Conservation (phyloP, 768 basidiomycete species). For the Russula brevipes region DNA sequence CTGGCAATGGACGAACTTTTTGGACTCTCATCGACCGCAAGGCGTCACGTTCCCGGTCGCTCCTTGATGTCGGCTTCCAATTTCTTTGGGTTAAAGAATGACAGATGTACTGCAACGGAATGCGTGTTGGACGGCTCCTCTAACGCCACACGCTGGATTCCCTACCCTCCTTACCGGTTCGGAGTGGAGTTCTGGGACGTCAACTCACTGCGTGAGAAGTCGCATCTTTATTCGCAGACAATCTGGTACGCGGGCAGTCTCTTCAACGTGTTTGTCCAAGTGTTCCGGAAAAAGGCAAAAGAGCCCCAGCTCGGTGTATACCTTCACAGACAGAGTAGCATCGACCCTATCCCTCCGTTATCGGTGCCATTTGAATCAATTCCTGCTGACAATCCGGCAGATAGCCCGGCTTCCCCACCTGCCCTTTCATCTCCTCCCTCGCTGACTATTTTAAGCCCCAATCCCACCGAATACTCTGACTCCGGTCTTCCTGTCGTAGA, state of each 20-base stretch:
- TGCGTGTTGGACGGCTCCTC: slow-evolving; percentile 41
- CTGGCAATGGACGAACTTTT: slow-evolving; percentile 71
- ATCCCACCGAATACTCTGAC: slow-evolving; percentile 20
- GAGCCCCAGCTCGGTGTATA: slow-evolving; percentile 79
- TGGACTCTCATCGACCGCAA: slow-evolving; percentile 31
- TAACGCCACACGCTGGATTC: slow-evolving; percentile 54
- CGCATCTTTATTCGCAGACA: slow-evolving; percentile 75
- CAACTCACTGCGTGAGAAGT: slow-evolving; percentile 76
- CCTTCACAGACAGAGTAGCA: slow-evolving; percentile 76
- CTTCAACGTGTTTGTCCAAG: slow-evolving; percentile 86
- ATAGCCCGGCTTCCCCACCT: background rate
- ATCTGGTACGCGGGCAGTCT: slow-evolving; percentile 87
- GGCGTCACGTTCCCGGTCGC: slow-evolving; percentile 28
- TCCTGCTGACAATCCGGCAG: slow-evolving; percentile 1
- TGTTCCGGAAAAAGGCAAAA: slow-evolving; percentile 67
- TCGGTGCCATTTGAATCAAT: slow-evolving; percentile 43
- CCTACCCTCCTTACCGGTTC: slow-evolving; percentile 78
- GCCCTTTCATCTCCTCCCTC: slow-evolving; percentile 9
- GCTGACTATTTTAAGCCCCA: background rate
- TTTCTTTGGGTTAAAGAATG: slow-evolving; percentile 59
- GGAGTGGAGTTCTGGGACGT: slow-evolving; percentile 90
- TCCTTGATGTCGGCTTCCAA: slow-evolving; percentile 41
- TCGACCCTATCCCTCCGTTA: slow-evolving; percentile 72
- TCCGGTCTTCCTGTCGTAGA: slow-evolving; percentile 20
- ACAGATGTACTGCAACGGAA: slow-evolving; percentile 38